Base-by-base conservation (phyloP, 768 basidiomycete genomes). In the Phanerochaete carnosa region DNA sequence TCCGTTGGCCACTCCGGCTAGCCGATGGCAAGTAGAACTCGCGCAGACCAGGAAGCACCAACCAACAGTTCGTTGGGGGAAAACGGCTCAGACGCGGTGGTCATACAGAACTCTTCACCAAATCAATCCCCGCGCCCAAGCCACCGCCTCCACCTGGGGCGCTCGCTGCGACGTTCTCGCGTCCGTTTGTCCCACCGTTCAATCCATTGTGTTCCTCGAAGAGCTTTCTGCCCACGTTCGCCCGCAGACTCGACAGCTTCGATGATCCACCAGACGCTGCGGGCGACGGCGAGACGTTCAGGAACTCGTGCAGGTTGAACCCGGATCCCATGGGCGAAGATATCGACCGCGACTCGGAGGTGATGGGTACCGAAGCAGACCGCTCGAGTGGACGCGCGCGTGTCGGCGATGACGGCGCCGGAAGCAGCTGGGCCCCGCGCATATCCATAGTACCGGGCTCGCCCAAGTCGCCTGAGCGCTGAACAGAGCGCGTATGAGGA, bases 241-340 rank as follows among this genome's bases (percentile, higher is more conserved):
- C 80, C 47, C 85, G 78, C 47, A 87, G 73, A 60, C 83, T 83
- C 45, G 79, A 77, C 70, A 45, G 70, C 69, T 25, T 71, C 68
- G 65, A 66, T 66, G 66, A 68, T 66, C 65, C 56, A 70, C 64
- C 50, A 62, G 61, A 49, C 15, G 72, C 74, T 16, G 79, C 71
- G 13, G 79, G 76, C 5, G 86, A 85, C 2, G 86, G 85, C 26
- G 88, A 89, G 37, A 86, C 85, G 65, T 90, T 85, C 68, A 90
- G 83, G 69, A 84, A 91, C 59, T 90, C 89, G 64, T 81, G 81
- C 60, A 89, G 76, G 70, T 89, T 87, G 73, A 90, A 89, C 72
- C 66, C 73, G 39, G 64, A 66, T 37, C 62, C 73, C 28, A 76
- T 76, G 2, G 75, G 76, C 13, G n/a, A 7, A 76, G 76, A 45